Base-by-base conservation (phyloP, 805 yeast species). In the Pichia gijzeniarum region DNA sequence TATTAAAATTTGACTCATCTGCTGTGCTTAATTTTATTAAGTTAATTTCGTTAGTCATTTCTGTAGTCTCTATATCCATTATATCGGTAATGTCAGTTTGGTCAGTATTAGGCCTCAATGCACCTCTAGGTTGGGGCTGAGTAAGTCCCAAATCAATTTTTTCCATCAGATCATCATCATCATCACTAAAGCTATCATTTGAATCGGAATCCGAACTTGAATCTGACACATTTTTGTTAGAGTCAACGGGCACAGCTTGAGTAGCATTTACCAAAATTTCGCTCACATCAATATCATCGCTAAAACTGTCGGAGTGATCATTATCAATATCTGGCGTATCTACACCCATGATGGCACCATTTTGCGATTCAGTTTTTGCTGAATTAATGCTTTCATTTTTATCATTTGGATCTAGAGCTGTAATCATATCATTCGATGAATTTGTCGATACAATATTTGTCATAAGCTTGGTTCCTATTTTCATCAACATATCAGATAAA, bases 241-340 rank as follows among this genome's bases (percentile, higher is more conserved):
- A 5, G 6, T 25, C 16, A 3, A 13, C 10, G 31, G 35, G 38
- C 18, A 18, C 25, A n/a, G 41, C 45, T n/a, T 40, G 43, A n/a
- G 41, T 41, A 13, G 40, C 38, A 41, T 41, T 25, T 1, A 34
- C 34, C 12, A 20, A 30, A 18, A 39, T 30, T 14, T 38, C 67
- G 30, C 52, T 58, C 54, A 59, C 44, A 43, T 62, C 68, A 3
- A 61, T 50, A 34, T 64, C 68, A 43, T 61, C 65, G 33, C 59
- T 54, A 38, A 64, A 60, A 5, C 49, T 50, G 38, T 57, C 62
- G 28, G 28, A 25, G 10, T 25, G 28, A 25, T 10, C 28, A 10
- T 30, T 17, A 4, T 40, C 16, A n/a, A 14, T 20, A 25, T 47
- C 32, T 20, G 31, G 40, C 5, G 3, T 7, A n/a, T 17, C 21